Conservation (phyloP, 208 protist species). For the Lotmaria passim region DNA sequence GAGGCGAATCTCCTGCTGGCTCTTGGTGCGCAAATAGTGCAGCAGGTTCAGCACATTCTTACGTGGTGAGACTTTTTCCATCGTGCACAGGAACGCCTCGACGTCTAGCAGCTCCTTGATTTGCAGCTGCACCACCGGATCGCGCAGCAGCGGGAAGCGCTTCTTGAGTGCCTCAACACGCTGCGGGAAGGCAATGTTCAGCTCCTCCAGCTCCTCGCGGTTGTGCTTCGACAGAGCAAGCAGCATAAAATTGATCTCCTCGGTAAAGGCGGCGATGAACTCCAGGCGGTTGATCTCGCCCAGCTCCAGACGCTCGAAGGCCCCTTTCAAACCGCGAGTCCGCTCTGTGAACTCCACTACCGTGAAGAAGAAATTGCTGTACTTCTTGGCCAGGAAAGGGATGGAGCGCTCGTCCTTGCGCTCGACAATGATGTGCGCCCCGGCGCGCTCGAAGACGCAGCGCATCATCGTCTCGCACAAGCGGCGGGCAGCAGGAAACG, state of each 20-base stretch:
- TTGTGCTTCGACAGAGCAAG: conserved; percentile 59
- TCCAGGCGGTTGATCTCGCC: conserved; percentile 75
- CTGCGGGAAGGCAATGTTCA: conserved; percentile 65
- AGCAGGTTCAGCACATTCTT: conserved; percentile 85
- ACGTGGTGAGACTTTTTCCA: conserved; percentile 77
- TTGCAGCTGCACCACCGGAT: conserved; percentile 70
- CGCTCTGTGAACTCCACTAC: conserved; percentile 70
- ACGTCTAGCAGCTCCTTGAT: conserved; percentile 68
- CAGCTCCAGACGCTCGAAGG: conserved; percentile 72
- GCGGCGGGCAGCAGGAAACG: conserved; percentile 65
- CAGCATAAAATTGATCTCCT: conserved; percentile 73
- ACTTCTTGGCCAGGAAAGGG: conserved; percentile 61
- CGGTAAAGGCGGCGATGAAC: conserved; percentile 60
- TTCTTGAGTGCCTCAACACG: conserved; percentile 55
- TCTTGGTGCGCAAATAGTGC: conserved; percentile 76
- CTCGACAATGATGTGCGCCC: conserved; percentile 53
- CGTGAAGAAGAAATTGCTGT: conserved; percentile 78
- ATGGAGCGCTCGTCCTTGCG: conserved; percentile 41
- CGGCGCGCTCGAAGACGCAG: conserved; percentile 70
- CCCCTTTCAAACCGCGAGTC: conserved; percentile 47
- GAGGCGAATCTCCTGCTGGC: conserved; percentile 80
- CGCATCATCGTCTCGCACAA: conserved; percentile 77
- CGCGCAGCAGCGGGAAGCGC: conserved; percentile 64
- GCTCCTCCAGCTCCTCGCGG: conserved; percentile 57
- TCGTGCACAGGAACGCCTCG: conserved; percentile 71